These are phyloP conservation scores for Pythium phragmitis DNA, from an alignment of 352 stramenopile genomes.

Conservation along the genomic window DNA sequence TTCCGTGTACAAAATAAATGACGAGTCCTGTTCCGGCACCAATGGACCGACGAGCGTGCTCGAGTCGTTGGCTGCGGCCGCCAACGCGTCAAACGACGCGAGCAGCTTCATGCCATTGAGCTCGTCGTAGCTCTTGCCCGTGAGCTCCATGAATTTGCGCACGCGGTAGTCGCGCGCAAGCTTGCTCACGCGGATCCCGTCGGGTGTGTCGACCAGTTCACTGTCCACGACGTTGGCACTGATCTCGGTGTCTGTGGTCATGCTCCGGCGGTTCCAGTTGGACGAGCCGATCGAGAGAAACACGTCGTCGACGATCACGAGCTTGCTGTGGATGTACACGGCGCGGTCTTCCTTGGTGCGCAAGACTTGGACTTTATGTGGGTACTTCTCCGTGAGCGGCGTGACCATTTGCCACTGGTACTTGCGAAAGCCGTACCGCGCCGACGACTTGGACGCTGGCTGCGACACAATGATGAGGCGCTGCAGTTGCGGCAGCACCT, in stretches of 20 bases:
- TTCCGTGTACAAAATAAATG: conserved; percentile 13
- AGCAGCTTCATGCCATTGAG: conserved; percentile 42
- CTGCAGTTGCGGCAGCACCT: conserved; percentile 28
- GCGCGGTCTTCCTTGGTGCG: conserved; percentile 18
- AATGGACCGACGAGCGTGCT: conserved; percentile 2
- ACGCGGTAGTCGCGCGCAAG: conserved; percentile 51
- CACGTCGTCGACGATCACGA: conserved; percentile 31
- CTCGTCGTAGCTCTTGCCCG: conserved; percentile 31
- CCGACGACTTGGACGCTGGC: conserved; percentile 19
- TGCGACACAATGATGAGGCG: conserved; percentile 27
- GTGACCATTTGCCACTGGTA: conserved; percentile 36
- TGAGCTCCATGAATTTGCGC: conserved; percentile 59
- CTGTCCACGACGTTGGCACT: conserved; percentile 24
- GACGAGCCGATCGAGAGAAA: conserved; percentile 32
- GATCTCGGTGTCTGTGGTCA: conserved; percentile 39
- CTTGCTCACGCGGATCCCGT: conserved; percentile 37
- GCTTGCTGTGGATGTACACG: conserved; percentile 27
- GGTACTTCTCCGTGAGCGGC: conserved; percentile 24
- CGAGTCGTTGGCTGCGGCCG: background rate
- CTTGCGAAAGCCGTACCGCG: conserved; percentile 34
- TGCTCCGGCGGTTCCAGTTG: conserved; percentile 40
- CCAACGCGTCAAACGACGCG: conserved; percentile 33
- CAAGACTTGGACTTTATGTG: conserved; percentile 47
- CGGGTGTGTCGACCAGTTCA: conserved; percentile 25
- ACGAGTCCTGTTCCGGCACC: conserved; percentile 5